phyloP scores from a whole-genome alignment of 805 yeast genomes.

The Wickerhamomyces queroliae region DNA sequence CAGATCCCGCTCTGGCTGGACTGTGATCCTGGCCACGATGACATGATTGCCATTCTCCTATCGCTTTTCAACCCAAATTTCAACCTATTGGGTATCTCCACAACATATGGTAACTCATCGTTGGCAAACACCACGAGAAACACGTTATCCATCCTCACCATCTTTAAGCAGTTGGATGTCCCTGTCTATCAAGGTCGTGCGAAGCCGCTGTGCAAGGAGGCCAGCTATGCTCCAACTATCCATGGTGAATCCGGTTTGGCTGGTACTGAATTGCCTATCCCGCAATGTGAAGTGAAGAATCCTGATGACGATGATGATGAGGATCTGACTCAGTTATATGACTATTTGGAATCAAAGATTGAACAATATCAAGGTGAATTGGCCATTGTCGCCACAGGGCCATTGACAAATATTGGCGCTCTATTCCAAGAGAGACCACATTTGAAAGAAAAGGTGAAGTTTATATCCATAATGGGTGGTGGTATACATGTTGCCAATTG shows the following conservation, averaged over 20 bases:
- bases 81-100: constrained; percentile 26
- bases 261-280: constrained; percentile 60
- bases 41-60: constrained; percentile 67
- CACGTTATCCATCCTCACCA: constrained; percentile 61
- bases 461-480: constrained; percentile 77
- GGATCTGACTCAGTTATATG: neutral
- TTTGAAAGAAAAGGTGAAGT: constrained; percentile 39
- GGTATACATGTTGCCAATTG: constrained; percentile 29
- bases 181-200: constrained; percentile 66
- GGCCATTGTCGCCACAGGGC: constrained; percentile 68
- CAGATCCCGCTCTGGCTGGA: constrained; percentile 76
- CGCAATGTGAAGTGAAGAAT: constrained; percentile 28
- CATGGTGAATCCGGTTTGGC: constrained; percentile 78
- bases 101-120: constrained; percentile 34
- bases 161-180: constrained; percentile 41
- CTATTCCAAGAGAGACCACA: constrained; percentile 53
- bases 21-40: constrained; percentile 93
- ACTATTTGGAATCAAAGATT: constrained; percentile 27
- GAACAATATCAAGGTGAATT: constrained; percentile 39
- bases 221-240: constrained; percentile 51
- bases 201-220: constrained; percentile 46
- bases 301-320: constrained; percentile 31
- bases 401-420: constrained; percentile 65
- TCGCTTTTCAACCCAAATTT: constrained; percentile 52
- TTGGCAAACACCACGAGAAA: constrained; percentile 60